phyloP scores from a whole-genome alignment of 306 rosid genomes.

The Lathyrus aphaca region DNA sequence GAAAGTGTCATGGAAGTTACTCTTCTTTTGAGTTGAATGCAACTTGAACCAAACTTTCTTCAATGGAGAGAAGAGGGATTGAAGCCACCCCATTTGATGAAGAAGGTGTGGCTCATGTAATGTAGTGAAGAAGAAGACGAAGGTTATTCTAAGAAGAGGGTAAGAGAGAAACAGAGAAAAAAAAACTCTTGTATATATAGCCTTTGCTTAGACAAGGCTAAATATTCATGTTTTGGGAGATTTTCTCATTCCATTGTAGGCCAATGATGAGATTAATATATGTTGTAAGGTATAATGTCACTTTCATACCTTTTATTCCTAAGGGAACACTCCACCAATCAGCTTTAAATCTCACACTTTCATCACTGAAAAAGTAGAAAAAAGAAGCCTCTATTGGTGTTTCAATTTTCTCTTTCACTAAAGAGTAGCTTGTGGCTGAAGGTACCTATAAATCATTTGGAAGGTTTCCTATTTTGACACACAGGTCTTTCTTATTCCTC shows the following conservation, averaged over 20 bases:
- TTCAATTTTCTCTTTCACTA: conserved; percentile 7
- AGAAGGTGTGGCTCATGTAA: conserved; percentile 45
- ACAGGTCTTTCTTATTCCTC: conserved; percentile 29
- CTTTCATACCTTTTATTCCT: conserved; percentile 59
- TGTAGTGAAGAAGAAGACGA: conserved; percentile 24
- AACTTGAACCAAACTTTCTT: conserved; percentile 79
- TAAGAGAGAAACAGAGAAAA: conserved; percentile 21
- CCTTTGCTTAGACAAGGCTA: conserved; percentile 71
- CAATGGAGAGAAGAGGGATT: conserved; percentile 77
- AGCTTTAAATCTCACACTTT: conserved; percentile 51
- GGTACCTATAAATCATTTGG: conserved; percentile 18
- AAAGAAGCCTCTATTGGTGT: conserved; percentile 29
- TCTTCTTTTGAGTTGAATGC: conserved; percentile 71
- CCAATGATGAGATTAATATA: conserved; percentile 48
- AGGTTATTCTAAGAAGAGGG: conserved; percentile 22
- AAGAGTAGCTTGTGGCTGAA: conserved; percentile 36
- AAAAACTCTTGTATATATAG: conserved; percentile 15
- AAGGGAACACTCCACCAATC: conserved; percentile 65
- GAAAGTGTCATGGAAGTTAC: conserved; percentile 47
- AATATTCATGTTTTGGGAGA: conserved; percentile 42
- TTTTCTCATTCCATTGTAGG: conserved; percentile 48
- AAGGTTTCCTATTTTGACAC: conserved; percentile 41
- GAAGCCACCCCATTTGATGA: conserved; percentile 87
- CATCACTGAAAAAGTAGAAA: conserved; percentile 31
- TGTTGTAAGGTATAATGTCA: conserved; percentile 62